Evolutionary conservation across 257 asterid genomes (phyloP).

Genomic region (Solanum ossicruentum): DNA sequence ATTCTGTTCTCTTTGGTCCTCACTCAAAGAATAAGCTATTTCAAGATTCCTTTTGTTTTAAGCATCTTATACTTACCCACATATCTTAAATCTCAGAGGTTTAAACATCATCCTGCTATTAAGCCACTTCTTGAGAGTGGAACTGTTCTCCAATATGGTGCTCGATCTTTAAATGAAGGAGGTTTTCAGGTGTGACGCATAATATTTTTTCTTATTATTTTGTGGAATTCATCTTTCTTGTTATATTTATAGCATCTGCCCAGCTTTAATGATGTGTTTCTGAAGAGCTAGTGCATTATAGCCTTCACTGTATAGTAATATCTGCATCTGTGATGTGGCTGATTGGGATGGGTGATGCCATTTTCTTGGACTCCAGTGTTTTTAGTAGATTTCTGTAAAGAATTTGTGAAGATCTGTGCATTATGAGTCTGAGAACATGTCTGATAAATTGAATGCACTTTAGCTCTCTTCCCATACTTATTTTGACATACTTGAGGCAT

Average conservation of each 20-base stretch:
- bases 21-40: neutral
- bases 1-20: neutral
- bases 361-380: neutral
- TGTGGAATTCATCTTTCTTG: neutral
- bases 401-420: neutral
- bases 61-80: neutral
- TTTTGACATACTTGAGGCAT: neutral
- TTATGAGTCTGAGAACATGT: neutral
- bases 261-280: neutral
- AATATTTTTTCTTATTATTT: neutral
- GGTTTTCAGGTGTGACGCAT: conserved; percentile 67
- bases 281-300: neutral
- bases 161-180: conserved; percentile 93
- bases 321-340: neutral
- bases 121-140: conserved; percentile 83
- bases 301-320: neutral
- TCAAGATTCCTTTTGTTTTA: neutral
- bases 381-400: neutral
- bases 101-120: conserved; percentile 83
- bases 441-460: neutral
- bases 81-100: conserved; percentile 37
- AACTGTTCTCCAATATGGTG: conserved; percentile 80
- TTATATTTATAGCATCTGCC: neutral
- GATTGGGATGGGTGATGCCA: neutral
- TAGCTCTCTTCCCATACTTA: neutral